Base-by-base conservation (phyloP, 768 basidiomycete species). In the Lentinula boryana region DNA sequence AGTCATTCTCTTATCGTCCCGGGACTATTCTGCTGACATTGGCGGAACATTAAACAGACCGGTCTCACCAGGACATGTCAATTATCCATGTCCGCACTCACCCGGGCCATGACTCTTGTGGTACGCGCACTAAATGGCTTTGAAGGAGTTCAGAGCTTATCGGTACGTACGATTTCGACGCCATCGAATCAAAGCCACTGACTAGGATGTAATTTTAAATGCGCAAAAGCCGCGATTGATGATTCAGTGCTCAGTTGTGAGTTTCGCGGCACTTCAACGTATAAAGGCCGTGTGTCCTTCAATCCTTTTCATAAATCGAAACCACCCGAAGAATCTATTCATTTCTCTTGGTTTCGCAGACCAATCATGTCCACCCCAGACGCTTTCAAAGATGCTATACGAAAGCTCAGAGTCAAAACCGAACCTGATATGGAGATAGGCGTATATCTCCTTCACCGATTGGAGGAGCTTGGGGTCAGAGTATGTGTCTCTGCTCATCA, bases 391-490 rank as follows among this genome's bases (percentile, higher is more conserved):
- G 36, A 12, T 9, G 55, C 38, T 10, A 41, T 56, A 5, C 8
- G 23, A 3, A 27, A 8, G 21, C 36, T 56, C 36, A 31, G 15
- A 15, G 13, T 23, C 5, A 21, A 27, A 13, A 8, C 55, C 6
- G 40, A 35, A 43, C 55, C 13, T 56, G 73, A 76, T 13, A 80
- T 87, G 60, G 75, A 75, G 40, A 67, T 90, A 43, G 81, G 83
- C 4, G 70, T 82, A 33, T 90, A 89, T 64, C 76, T 90, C 50
- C 76, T 90, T 31, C 70, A 81, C 27, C 76, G 88, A 52, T 74
- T 89, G 41, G 80, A 78, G 1, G 87, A 91, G 66, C 76, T 91
- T 27, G 81, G 80, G n/a, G 85, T 88, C 57, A 82, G 77, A 60
- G 88, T 86, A 69, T n/a, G 78, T 63, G 50, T 31, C 18, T 35